phyloP scores from a whole-genome alignment of 495 filamentous ascomycete species.

The Penicillium arizonense region DNA sequence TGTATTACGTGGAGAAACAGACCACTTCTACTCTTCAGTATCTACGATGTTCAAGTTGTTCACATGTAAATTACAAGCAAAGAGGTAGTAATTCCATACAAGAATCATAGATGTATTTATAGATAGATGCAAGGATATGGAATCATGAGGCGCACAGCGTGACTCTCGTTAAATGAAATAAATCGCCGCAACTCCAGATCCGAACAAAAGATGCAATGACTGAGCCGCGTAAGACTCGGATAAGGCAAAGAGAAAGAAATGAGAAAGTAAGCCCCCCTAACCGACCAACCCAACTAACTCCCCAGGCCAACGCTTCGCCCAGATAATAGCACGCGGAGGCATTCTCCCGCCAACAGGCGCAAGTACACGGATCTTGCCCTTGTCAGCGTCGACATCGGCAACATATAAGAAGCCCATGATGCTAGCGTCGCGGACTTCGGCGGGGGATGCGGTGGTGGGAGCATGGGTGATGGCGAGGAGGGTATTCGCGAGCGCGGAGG shows the following conservation, averaged over 20 bases:
- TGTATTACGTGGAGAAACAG: no score
- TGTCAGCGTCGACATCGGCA: conserved; percentile 82
- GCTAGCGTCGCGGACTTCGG: conserved; percentile 76
- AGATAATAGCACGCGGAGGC: conserved; percentile 74
- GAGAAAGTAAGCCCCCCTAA: conserved; percentile 2
- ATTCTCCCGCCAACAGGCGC: conserved; percentile 78
- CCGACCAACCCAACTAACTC: conserved; percentile 51
- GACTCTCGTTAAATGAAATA: not conserved
- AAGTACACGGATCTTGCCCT: conserved; percentile 75
- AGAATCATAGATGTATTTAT: no score
- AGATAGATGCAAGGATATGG: not conserved
- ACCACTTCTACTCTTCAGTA: no score
- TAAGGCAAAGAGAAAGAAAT: not conserved
- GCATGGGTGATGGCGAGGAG: conserved; percentile 81
- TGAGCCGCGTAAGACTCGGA: not conserved
- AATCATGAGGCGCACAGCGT: not conserved
- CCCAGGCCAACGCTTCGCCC: conserved; percentile 52
- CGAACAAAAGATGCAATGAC: not conserved
- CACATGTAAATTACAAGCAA: not conserved
- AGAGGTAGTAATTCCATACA: no score
- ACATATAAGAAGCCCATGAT: conserved; percentile 94
- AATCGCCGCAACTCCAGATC: not conserved
- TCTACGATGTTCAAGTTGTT: no score
- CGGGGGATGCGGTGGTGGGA: conserved; percentile 59
- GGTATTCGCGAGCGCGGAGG: conserved; percentile 48